Evolutionary conservation across 2,329 filamentous ascomycete genomes (phyloP).

Genomic region (Aspergillus calidoustus): DNA sequence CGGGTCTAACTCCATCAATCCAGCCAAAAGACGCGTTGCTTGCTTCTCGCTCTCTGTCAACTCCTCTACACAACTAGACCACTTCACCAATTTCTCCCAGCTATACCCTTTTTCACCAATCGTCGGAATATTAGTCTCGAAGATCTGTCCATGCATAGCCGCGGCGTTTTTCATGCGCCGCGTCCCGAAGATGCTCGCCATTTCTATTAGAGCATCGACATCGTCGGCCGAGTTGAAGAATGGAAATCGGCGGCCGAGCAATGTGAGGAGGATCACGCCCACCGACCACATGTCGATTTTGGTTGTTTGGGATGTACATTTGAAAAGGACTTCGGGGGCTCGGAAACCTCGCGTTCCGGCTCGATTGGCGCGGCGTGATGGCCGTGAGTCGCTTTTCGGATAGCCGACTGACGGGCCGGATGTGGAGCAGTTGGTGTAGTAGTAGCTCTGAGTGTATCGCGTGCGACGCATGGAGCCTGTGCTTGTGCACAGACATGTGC

Average conservation of each 20-base stretch:
- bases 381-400: conserved; percentile 85
- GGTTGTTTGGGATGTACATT: conserved; percentile 92
- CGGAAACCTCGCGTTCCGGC: conserved; percentile 95
- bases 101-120: conserved; percentile 83
- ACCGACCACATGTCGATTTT: conserved; percentile 97
- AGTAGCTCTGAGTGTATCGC: conserved; percentile 62
- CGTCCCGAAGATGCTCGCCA: conserved; percentile 89
- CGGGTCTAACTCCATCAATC: conserved; percentile 51
- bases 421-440: conserved; percentile 54
- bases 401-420: conserved; percentile 66
- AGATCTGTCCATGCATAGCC: conserved; percentile 83
- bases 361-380: conserved; percentile 87
- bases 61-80: conserved; percentile 81
- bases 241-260: conserved; percentile 88
- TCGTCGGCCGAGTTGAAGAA: conserved; percentile 99
- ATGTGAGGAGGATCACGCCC: conserved; percentile 95
- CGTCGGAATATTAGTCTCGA: conserved; percentile 91
- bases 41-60: conserved; percentile 54
- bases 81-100: conserved; percentile 91
- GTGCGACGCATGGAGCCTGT: conserved; percentile 64
- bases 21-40: conserved; percentile 48
- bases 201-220: conserved; percentile 95
- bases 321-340: conserved; percentile 93
- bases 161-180: conserved; percentile 83
- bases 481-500: conserved; percentile 77